Evolutionary conservation across 768 basidiomycete genomes (phyloP).

Genomic region (Psilocybe cyanescens): DNA sequence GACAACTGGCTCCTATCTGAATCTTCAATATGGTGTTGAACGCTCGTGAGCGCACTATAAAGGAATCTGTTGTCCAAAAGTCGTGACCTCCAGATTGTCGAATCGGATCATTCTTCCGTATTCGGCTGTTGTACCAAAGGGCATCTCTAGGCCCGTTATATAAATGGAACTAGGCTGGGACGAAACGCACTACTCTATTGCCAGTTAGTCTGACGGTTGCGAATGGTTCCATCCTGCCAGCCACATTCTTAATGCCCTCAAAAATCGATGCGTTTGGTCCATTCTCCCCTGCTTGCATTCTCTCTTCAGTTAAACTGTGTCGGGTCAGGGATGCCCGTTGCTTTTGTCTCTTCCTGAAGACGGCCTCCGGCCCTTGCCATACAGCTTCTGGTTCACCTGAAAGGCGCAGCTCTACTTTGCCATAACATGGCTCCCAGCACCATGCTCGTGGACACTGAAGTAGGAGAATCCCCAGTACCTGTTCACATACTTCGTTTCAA

Average conservation of each 20-base stretch:
- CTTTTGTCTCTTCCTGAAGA: neutral
- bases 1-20: too few species aligned
- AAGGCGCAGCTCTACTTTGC: neutral
- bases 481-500: neutral
- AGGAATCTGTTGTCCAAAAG: too few species aligned
- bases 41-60: too few species aligned
- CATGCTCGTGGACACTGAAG: neutral
- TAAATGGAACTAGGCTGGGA: neutral
- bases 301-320: neutral
- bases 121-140: neutral
- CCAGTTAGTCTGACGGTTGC: neutral
- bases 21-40: too few species aligned
- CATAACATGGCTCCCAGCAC: neutral
- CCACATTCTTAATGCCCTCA: neutral
- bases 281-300: neutral
- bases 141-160: neutral
- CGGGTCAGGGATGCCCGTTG: neutral
- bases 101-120: too few species aligned
- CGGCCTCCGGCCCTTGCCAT: neutral
- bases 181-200: neutral
- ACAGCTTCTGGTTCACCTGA: neutral
- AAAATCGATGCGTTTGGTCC: neutral
- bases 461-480: neutral
- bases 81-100: too few species aligned
- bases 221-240: conserved; percentile 1